Conservation (phyloP, 305 asterid species). For the Fraxinus latifolia region DNA sequence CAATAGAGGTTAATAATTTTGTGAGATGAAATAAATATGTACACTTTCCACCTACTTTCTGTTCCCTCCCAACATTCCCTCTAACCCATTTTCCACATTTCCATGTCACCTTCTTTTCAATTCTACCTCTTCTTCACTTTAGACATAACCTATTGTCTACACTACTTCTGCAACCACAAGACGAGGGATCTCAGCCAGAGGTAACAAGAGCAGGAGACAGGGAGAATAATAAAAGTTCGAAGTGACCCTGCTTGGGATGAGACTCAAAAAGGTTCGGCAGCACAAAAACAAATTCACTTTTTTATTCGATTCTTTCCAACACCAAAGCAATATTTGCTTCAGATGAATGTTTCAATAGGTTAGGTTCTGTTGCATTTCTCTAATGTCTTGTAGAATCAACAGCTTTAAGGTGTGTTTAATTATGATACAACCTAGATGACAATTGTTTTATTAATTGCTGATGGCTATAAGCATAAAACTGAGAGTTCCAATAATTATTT, state of each 20-base stretch:
- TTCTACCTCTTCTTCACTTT: not conserved
- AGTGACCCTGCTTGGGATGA: not conserved
- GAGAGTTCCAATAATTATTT: conserved; percentile 5
- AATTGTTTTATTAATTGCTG: not conserved
- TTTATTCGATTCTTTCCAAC: not conserved
- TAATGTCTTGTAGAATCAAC: not conserved
- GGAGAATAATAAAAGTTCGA: not conserved
- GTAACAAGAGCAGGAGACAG: not conserved
- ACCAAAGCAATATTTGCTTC: not conserved
- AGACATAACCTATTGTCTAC: not conserved
- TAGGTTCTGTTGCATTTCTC: not conserved
- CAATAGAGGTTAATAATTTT: not conserved
- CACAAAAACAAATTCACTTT: not conserved
- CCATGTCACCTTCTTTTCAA: not conserved
- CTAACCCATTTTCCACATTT: not conserved
- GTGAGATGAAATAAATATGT: not conserved
- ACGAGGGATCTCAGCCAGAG: not conserved
- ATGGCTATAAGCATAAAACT: not conserved
- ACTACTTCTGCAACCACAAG: not conserved
- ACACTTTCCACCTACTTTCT: not conserved
- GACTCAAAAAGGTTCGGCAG: not conserved
- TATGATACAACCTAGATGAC: not conserved
- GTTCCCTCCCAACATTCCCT: not conserved
- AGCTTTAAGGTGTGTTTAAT: not conserved
- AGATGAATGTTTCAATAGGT: not conserved